Conservation (phyloP, 345 rosid species). For the Pistacia atlantica region DNA sequence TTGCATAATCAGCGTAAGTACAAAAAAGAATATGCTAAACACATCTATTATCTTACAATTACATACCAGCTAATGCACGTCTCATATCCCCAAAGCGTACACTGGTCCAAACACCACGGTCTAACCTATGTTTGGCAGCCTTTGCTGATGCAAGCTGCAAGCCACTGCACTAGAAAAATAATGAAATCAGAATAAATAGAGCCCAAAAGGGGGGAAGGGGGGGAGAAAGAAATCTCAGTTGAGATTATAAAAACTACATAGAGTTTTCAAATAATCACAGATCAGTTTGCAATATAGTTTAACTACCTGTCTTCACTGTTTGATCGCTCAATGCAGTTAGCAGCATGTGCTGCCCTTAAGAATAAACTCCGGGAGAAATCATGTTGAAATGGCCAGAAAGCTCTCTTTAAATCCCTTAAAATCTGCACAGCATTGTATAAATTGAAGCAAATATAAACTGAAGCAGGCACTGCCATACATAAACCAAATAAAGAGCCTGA, state of each 20-base stretch:
- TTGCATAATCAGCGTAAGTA: background rate
- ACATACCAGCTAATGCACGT: constrained; percentile 60
- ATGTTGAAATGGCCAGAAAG: constrained; percentile 73
- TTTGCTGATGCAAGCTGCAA: constrained; percentile 62
- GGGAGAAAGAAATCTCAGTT: background rate
- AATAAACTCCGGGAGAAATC: constrained; percentile 52
- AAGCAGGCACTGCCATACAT: too few species aligned
- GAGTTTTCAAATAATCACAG: background rate
- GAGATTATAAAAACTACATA: background rate
- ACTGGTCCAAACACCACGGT: constrained; percentile 57
- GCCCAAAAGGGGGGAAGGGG: background rate
- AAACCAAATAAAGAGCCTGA: too few species aligned
- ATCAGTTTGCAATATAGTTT: constrained; percentile 3
- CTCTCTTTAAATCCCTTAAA: constrained; percentile 53
- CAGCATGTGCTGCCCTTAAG: constrained; percentile 59
- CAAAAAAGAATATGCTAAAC: background rate
- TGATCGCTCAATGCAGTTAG: constrained; percentile 42
- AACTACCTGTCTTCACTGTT: constrained; percentile 45
- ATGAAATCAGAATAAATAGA: background rate
- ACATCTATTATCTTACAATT: background rate
- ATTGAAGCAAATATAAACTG: too few species aligned
- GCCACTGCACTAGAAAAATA: constrained; percentile 36
- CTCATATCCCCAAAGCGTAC: constrained; percentile 60
- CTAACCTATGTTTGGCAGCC: constrained; percentile 57
- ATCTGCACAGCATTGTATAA: constrained; percentile 36